phyloP scores from a whole-genome alignment of 2,329 filamentous ascomycete genomes.

The Amesomyces nigricolor region DNA sequence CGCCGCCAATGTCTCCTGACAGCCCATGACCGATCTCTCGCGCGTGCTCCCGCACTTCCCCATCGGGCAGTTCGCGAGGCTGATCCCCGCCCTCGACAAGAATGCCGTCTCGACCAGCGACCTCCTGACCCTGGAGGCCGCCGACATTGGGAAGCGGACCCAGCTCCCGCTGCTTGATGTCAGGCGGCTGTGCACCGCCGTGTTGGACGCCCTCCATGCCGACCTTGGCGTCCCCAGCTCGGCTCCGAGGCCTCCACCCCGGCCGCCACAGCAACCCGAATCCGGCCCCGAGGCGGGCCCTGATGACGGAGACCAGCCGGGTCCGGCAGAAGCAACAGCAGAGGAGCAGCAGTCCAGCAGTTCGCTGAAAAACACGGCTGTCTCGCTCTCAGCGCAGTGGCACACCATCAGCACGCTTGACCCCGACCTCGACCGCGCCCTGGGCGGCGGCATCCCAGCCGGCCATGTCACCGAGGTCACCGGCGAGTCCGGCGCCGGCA shows the following conservation, averaged over 20 bases:
- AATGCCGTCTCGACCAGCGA: conserved; percentile 74
- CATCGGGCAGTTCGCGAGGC: conserved; percentile 61
- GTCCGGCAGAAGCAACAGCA: conserved; percentile 4
- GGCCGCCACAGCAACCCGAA: conserved; percentile 3
- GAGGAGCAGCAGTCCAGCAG: neutral
- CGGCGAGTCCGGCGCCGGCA: conserved; percentile 89
- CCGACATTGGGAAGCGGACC: conserved; percentile 80
- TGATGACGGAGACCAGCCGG: neutral
- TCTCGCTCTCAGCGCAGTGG: conserved; percentile 40
- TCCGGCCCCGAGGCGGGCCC: conserved; percentile 12
- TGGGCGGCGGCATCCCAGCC: conserved; percentile 74
- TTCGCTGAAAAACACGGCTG: conserved; percentile 32
- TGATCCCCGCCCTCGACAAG: conserved; percentile 75
- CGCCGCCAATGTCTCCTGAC: conserved; percentile 15
- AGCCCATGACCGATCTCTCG: conserved; percentile 75
- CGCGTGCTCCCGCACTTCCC: conserved; percentile 77
- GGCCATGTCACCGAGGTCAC: conserved; percentile 84
- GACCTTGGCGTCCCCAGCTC: conserved; percentile 43
- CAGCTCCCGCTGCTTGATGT: conserved; percentile 76
- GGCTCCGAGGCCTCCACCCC: neutral
- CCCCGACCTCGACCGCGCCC: conserved; percentile 55
- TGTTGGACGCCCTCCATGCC: conserved; percentile 61
- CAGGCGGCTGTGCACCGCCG: conserved; percentile 62
- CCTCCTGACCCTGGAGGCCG: conserved; percentile 74
- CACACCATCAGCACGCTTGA: conserved; percentile 77